Evolutionary conservation across 352 stramenopile genomes (phyloP).

Genomic region (Globisporangium radiosum): DNA sequence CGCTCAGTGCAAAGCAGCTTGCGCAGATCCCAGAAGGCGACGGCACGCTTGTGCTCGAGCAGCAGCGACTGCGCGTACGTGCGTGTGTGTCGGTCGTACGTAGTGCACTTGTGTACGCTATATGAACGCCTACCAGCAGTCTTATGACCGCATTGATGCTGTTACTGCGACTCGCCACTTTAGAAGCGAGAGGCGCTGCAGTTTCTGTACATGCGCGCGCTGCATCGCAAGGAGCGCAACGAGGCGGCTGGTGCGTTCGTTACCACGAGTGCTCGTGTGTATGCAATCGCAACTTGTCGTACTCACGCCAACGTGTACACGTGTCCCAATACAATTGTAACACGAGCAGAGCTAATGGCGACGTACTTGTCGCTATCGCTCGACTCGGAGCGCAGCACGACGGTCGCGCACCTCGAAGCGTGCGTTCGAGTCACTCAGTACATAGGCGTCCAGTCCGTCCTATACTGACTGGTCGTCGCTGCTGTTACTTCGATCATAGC

Average conservation of each 20-base stretch:
- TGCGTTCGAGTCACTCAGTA: constrained; percentile 4
- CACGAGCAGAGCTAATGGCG: constrained; percentile 21
- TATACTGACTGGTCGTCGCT: no score
- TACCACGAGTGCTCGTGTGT: not conserved
- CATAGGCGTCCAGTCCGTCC: no score
- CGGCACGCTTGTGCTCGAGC: constrained; percentile 26
- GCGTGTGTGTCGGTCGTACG: no score
- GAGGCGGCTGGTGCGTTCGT: constrained; percentile 26
- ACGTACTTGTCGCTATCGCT: constrained; percentile 26
- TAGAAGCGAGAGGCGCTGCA: constrained; percentile 32
- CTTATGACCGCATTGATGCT: not conserved
- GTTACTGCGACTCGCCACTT: no score
- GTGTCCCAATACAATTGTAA: not conserved
- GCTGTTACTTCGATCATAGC: constrained; percentile 7
- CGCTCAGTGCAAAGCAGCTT: constrained; percentile 30
- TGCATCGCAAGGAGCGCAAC: constrained; percentile 26
- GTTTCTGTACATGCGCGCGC: constrained; percentile 34
- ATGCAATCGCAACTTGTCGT: not conserved
- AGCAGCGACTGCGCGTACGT: constrained; percentile 34
- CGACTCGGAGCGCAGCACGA: constrained; percentile 20
- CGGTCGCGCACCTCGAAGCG: constrained; percentile 31
- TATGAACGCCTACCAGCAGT: not conserved
- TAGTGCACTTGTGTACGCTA: not conserved
- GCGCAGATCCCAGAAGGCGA: constrained; percentile 16
- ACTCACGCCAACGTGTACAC: not conserved